Evolutionary conservation across 306 rosid genomes (phyloP), one percentile per base, ranked within the genome.

Genomic region (Chamaecrista fasciculata): DNA sequence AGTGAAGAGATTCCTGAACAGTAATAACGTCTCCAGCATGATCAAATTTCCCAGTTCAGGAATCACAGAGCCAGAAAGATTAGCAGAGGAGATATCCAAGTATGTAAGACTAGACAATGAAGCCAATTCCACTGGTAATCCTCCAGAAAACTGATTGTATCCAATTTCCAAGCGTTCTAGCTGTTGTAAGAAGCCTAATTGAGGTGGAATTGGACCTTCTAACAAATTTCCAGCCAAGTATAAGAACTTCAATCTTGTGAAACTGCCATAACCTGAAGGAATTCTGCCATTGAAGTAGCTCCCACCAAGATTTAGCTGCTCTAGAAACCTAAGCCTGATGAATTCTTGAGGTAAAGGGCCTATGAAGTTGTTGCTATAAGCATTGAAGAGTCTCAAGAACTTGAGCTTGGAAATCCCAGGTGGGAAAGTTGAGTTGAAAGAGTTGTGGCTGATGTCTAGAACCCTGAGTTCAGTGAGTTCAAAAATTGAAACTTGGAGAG

Each of bases 271-370:
- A 5, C 62, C 56, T 34, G 72, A 44, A 6, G 99, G 99, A 62
- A 94, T 84, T 4, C 20, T 49, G 23, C 78, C 92, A 2, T 21
- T 64, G 85, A 94, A 94, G 86, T 94, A 91, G 85, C 99, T 94
- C 39, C 99, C 99, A 1, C 96, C 94, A 34, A 94, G 96, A 84
- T 87, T 88, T 51, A 94, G 95, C 8, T 80, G 80, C 67, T 94
- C 92, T 0, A 94, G 92, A 46, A 57, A 84, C n/a, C 82, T 80
- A 19, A 88, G 95, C 40, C 58, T 26, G 66, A 50, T 39, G 29
- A 94, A 24, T 15, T 94, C 99, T 59, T 50, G 62, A 0, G 91
- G 95, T 6, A 94, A 56, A 3, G 89, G 81, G 3, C 99, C 97
- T 0, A 81, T 78, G 78, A 94, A 91, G 85, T 72, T 87, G 85